Base-by-base conservation (phyloP, 2,329 filamentous ascomycete genomes). In the Dactylellina sp. region DNA sequence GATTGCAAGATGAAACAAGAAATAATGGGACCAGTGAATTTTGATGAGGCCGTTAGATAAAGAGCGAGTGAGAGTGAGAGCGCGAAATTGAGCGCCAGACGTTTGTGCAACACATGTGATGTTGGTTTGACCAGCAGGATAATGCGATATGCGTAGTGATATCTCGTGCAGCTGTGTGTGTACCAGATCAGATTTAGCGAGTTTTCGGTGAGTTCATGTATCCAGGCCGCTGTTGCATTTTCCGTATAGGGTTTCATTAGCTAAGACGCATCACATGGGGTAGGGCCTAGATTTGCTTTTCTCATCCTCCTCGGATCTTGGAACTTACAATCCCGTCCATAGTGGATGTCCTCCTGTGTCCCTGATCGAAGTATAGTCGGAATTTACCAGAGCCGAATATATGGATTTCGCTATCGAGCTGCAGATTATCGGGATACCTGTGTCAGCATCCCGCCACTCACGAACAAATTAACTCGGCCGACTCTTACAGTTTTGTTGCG, bases 91-190 rank as follows among this genome's bases (percentile, higher is more conserved):
- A 63, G 60, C n/a, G 60, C 53, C 37, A 74, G 61, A 74, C 24
- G 70, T 66, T n/a, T 74, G 61, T 74, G 70, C 70, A 74, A 74
- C 70, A 55, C 70, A 74, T 74, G 61, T 64, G 55, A 66, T 66
- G 70, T 66, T 66, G 70, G 70, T 66, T 66, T 74, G 70, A 55
- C 70, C 60, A 74, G 60, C 65, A 64, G 39, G 68, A 66, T 70
- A 62, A 70, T 61, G 64, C 64, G 64, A 61, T 40, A 44, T 66
- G 70, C 50, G 42, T 55, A 66, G 56, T 57, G 70, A 72, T 28
- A 53, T 49, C 53, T 42, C 56, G 53, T 60, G 56, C 44, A 53
- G 18, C 32, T 44, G 40, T 44, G 49, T 47, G 63, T 52, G 55
- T 72, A 55, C 70, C 56, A 50, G 55, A 66, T 62, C 61, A 66